phyloP scores from a whole-genome alignment of 1,284 basidiomycete species.

The Kalmanozyma brasiliensis region DNA sequence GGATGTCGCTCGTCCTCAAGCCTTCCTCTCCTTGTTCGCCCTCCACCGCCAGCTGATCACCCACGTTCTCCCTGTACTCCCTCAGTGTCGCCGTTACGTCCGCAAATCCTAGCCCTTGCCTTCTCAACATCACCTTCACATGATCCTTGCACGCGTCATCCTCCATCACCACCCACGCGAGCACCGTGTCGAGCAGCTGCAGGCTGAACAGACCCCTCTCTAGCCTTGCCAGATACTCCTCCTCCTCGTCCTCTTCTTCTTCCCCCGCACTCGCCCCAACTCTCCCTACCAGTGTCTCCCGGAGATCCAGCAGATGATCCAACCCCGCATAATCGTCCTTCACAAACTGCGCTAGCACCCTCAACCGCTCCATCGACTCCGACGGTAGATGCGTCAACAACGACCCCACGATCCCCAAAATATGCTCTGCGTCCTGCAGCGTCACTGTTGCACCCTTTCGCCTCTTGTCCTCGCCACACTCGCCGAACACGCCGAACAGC shows the following conservation, averaged over 20 bases:
- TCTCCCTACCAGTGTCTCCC: conserved; percentile 76
- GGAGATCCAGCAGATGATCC: conserved; percentile 88
- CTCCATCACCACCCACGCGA: conserved; percentile 97
- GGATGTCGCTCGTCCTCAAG: conserved; percentile 45
- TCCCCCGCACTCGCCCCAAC: conserved; percentile 75
- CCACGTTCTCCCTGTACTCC: conserved; percentile 56
- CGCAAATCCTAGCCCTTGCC: conserved; percentile 17
- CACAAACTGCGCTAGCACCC: conserved; percentile 91
- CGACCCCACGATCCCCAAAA: conserved; percentile 86
- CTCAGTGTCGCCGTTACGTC: conserved; percentile 36
- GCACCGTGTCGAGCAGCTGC: conserved; percentile 89
- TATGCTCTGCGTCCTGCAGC: conserved; percentile 80
- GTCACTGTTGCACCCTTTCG: background rate
- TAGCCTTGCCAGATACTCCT: conserved; percentile 83
- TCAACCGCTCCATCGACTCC: conserved; percentile 82
- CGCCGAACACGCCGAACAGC: conserved; percentile 90
- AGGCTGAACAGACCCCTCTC: conserved; percentile 88
- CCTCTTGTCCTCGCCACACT: conserved; percentile 63
- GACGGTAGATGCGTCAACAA: conserved; percentile 88
- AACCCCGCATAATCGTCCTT: conserved; percentile 90
- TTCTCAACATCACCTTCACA: conserved; percentile 28
- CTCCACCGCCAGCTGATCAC: conserved; percentile 44
- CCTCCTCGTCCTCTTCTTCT: conserved; percentile 76
- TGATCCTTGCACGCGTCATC: conserved; percentile 79
- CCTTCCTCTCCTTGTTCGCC: background rate